A percentile compares a stretch with the other conserved stretches of the same genome.
phyloP scores from a whole-genome alignment of 805 yeast species.

The Sugiyamaella valdiviana region DNA sequence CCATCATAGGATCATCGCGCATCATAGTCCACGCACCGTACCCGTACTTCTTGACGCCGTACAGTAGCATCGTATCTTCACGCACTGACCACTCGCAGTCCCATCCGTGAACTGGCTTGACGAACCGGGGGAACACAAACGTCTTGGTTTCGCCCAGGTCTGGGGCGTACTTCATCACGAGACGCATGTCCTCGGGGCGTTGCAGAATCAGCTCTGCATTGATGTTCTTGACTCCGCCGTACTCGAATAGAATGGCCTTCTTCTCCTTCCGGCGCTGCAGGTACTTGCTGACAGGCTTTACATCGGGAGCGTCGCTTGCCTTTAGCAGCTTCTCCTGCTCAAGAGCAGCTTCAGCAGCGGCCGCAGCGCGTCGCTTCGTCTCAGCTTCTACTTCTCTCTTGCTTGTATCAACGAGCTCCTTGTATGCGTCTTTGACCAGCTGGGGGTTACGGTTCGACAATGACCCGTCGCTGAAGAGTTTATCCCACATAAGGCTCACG shows the following conservation, averaged over 20 bases:
- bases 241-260: slow-evolving; percentile 84
- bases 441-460: slow-evolving; percentile 80
- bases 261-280: slow-evolving; percentile 68
- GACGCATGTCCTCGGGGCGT: slow-evolving; percentile 78
- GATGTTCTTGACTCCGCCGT: slow-evolving; percentile 76
- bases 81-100: slow-evolving; percentile 73
- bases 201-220: slow-evolving; percentile 83
- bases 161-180: slow-evolving; percentile 50
- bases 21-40: slow-evolving; percentile 94
- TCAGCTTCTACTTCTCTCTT: slow-evolving; percentile 56
- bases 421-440: slow-evolving; percentile 63
- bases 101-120: slow-evolving; percentile 89
- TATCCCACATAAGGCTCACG: slow-evolving; percentile 68
- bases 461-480: slow-evolving; percentile 82
- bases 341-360: slow-evolving; percentile 26
- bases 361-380: slow-evolving; percentile 50
- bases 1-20: slow-evolving; percentile 90
- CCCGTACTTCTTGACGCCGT: slow-evolving; percentile 89
- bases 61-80: slow-evolving; percentile 80
- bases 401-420: slow-evolving; percentile 62
- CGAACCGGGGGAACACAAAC: slow-evolving; percentile 54
- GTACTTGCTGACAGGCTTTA: slow-evolving; percentile 22
- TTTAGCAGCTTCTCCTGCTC: slow-evolving; percentile 1
- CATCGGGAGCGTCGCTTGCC: slow-evolving; percentile 6
- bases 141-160: slow-evolving; percentile 35